phyloP scores from a whole-genome alignment of 192 early-diverging fungal species.

The Rhizophagus prolifer region DNA sequence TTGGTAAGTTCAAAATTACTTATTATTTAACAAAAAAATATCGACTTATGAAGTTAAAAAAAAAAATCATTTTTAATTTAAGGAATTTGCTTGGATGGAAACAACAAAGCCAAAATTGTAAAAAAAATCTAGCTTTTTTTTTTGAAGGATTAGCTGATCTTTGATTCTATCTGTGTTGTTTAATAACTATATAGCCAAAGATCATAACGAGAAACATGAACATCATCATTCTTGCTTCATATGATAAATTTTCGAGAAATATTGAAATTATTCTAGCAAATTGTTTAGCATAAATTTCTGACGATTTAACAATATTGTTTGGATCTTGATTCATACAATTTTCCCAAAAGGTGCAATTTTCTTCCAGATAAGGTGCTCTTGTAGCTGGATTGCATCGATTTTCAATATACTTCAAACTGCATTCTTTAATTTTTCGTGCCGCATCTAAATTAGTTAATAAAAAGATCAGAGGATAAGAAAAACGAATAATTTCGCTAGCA shows the following conservation, averaged over 20 bases:
- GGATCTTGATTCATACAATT: slow-evolving; percentile 6
- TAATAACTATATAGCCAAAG: background rate
- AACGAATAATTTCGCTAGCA: background rate
- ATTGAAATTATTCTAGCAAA: background rate
- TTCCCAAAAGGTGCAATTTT: slow-evolving; percentile 5
- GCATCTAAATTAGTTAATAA: background rate
- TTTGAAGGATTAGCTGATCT: too few species aligned
- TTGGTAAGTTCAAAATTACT: slow-evolving; percentile 35
- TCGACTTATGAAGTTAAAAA: background rate
- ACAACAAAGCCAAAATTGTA: slow-evolving; percentile 17
- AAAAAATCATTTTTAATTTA: background rate
- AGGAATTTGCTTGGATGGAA: slow-evolving; percentile 53
- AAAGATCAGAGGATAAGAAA: background rate
- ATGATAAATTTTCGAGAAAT: background rate
- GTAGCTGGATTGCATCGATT: background rate
- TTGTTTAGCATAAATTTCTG: background rate
- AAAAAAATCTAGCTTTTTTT: background rate
- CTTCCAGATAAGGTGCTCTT: slow-evolving; percentile 2
- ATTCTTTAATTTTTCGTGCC: background rate
- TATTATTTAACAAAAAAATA: background rate
- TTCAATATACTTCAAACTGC: background rate
- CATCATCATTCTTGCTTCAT: background rate
- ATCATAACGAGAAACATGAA: background rate
- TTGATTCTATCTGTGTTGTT: background rate
- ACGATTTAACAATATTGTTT: background rate